Conservation (phyloP, 495 filamentous ascomycete genomes). For the Neurospora sublineolata region DNA sequence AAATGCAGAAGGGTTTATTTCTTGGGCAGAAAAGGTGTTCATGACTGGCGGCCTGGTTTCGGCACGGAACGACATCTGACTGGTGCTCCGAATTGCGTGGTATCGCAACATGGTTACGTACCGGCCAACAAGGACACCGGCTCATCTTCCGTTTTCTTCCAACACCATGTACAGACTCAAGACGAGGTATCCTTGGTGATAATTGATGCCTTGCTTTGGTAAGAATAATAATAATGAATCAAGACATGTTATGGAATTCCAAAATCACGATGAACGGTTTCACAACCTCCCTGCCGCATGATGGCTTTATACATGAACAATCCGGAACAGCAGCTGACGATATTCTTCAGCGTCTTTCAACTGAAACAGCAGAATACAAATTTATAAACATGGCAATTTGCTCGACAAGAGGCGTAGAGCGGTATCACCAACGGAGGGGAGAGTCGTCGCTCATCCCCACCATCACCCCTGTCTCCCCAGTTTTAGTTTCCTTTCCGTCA, state of each 20-base stretch:
- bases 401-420: background rate
- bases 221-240: background rate
- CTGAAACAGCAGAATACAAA: background rate
- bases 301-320: background rate
- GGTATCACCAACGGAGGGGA: background rate
- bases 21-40: slow-evolving; percentile 13
- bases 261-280: background rate
- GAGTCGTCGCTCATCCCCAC: background rate
- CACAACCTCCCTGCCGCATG: background rate
- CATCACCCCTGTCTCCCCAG: background rate
- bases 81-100: background rate
- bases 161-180: background rate
- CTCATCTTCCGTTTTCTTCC: background rate
- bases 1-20: background rate
- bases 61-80: slow-evolving; percentile 1
- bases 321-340: background rate
- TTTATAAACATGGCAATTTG: background rate
- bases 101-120: background rate
- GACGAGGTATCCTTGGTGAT: background rate
- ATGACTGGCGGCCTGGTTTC: slow-evolving; percentile 9
- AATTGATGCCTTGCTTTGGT: background rate
- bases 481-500: background rate
- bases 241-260: background rate
- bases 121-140: background rate
- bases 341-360: background rate